Conservation (phyloP, 176 grass and related monocot species). For the Oryza nivara region DNA sequence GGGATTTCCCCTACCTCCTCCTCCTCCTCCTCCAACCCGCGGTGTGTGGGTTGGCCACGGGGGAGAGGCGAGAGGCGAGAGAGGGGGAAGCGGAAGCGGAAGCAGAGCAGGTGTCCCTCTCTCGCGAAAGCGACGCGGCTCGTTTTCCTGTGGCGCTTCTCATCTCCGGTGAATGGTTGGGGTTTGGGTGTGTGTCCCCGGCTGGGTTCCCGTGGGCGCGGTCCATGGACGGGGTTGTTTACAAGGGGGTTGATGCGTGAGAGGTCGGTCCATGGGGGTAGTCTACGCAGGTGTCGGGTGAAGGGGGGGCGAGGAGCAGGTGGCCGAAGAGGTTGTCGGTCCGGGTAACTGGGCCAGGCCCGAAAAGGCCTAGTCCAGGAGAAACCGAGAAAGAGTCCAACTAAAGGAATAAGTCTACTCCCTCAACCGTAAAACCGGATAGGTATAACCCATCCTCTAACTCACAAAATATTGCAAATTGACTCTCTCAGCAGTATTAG, state of each 20-base stretch:
- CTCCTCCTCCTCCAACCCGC: neutral
- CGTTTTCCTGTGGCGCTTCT: constrained; percentile 17
- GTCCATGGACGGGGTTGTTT: constrained; percentile 2
- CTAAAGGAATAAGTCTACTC: no score
- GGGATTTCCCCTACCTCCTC: neutral
- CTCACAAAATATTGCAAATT: no score
- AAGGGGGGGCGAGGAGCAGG: neutral
- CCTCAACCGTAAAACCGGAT: no score
- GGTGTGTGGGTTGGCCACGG: constrained; percentile 36
- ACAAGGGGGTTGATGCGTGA: neutral
- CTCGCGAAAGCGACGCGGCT: constrained; percentile 33
- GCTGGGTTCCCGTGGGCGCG: neutral
- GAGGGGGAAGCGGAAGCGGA: neutral
- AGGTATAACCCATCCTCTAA: no score
- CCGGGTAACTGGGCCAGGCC: neutral
- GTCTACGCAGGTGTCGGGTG: neutral
- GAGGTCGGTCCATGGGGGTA: neutral
- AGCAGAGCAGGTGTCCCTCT: constrained; percentile 42
- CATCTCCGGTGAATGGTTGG: constrained; percentile 24
- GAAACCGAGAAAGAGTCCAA: no score
- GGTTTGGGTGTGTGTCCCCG: neutral
- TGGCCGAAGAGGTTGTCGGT: constrained; percentile 36
- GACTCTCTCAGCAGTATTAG: no score
- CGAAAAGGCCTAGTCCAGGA: no score
- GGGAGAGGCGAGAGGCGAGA: neutral